phyloP scores from a whole-genome alignment of 2,329 filamentous ascomycete species.

The Microcyclosporella mali region DNA sequence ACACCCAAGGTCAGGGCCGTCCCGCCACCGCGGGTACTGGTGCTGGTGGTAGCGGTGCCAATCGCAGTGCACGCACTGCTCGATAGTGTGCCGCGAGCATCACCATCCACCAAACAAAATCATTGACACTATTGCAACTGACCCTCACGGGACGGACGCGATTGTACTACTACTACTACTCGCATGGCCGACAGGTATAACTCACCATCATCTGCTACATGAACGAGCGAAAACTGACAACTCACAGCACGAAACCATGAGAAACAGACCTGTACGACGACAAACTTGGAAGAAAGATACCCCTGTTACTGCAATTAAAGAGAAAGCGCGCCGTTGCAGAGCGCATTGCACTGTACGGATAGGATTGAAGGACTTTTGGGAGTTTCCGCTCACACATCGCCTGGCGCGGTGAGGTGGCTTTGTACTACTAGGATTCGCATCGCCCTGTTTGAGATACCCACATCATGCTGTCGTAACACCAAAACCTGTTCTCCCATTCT shows the following conservation, averaged over 20 bases:
- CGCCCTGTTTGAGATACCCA: too few relatives aligned
- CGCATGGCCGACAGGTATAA: too few relatives aligned
- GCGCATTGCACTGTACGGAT: background rate
- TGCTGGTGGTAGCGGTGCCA: background rate
- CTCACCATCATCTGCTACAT: too few relatives aligned
- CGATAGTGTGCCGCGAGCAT: background rate
- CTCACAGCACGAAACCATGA: background rate
- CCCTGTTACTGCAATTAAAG: background rate
- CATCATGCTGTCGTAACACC: too few relatives aligned
- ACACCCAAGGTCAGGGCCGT: background rate
- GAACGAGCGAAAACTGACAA: too few relatives aligned
- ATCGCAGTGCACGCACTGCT: background rate
- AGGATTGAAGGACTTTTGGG: background rate
- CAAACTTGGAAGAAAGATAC: too few relatives aligned
- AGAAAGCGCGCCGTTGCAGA: background rate
- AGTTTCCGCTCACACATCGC: background rate
- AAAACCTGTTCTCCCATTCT: too few relatives aligned
- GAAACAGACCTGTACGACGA: background rate
- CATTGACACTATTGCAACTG: background rate
- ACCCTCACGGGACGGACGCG: too few relatives aligned
- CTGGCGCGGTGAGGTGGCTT: background rate
- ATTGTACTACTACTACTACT: too few relatives aligned
- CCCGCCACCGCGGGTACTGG: background rate
- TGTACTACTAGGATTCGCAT: constrained; percentile 1
- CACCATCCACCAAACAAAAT: background rate